These are phyloP conservation scores for Deinandra increscens DNA, from an alignment of 129 eudicot species.

Conservation along the genomic window DNA sequence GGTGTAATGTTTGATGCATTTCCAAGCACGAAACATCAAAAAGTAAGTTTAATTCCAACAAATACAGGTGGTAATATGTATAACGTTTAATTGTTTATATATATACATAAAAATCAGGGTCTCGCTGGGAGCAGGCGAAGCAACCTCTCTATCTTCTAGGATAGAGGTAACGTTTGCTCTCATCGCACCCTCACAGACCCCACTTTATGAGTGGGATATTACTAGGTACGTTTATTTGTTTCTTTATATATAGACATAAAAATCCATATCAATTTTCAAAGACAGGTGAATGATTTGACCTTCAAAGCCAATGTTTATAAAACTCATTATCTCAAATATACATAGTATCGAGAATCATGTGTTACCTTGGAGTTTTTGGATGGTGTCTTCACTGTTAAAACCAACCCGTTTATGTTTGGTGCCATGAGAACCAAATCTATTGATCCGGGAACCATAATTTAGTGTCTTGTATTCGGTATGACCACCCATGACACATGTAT, in stretches of 20 bases:
- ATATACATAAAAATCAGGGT: no score
- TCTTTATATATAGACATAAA: background rate
- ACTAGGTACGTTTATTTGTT: background rate
- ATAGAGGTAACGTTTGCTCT: no score
- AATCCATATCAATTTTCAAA: background rate
- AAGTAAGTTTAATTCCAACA: background rate
- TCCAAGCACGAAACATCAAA: background rate
- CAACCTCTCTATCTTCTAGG: no score
- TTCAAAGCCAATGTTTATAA: background rate
- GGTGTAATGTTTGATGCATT: background rate
- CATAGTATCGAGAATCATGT: background rate
- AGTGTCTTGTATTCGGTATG: slow-evolving; percentile 49
- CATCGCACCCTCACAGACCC: no score
- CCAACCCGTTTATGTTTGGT: slow-evolving; percentile 31
- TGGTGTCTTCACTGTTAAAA: slow-evolving; percentile 39
- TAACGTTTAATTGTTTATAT: background rate
- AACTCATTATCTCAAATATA: background rate
- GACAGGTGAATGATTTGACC: background rate
- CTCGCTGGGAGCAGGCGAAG: no score
- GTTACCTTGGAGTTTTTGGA: slow-evolving; percentile 59
- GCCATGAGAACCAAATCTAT: slow-evolving; percentile 25
- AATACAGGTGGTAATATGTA: background rate
- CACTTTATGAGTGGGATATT: no score
- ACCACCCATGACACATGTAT: slow-evolving; percentile 92
- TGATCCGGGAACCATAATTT: slow-evolving; percentile 35